Conservation (phyloP, 1,284 basidiomycete genomes). For the Testicularia cyperi region DNA sequence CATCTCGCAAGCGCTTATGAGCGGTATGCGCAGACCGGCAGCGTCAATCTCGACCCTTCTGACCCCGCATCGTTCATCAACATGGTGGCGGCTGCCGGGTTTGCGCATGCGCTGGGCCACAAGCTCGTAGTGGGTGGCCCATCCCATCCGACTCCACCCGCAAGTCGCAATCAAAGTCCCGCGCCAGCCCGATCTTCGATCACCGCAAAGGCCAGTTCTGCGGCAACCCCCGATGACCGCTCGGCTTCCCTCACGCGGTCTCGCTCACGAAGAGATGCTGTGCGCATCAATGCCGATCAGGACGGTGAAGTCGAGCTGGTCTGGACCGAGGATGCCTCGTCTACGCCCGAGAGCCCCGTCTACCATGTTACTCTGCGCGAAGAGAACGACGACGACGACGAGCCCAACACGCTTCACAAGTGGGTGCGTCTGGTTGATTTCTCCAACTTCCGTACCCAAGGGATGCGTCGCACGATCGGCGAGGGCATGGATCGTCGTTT, state of each 20-base stretch:
- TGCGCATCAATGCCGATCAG: constrained; percentile 31
- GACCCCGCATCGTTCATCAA: constrained; percentile 45
- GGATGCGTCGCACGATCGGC: constrained; percentile 85
- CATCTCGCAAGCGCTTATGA: constrained; percentile 52
- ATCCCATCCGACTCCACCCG: constrained; percentile 15
- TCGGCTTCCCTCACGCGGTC: constrained; percentile 8
- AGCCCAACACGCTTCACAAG: constrained; percentile 22
- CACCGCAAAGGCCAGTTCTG: too few relatives aligned
- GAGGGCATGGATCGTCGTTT: constrained; percentile 86
- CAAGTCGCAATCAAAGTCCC: constrained; percentile 26
- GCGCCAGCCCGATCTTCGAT: constrained; percentile 13
- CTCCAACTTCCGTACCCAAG: constrained; percentile 90
- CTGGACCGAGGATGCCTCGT: constrained; percentile 44
- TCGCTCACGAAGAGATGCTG: constrained; percentile 9
- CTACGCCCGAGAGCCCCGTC: constrained; percentile 23
- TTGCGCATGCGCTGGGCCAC: constrained; percentile 47
- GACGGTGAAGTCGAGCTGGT: constrained; percentile 45
- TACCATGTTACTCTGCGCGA: constrained; percentile 43
- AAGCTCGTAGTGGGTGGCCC: constrained; percentile 34
- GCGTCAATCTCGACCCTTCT: constrained; percentile 40
- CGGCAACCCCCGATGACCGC: constrained; percentile 1
- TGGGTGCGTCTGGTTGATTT: constrained; percentile 64
- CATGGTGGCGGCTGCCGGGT: constrained; percentile 55
- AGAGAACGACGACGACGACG: constrained; percentile 27
- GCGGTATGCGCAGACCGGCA: constrained; percentile 33